These are phyloP conservation scores for Singerocomus inundabilis DNA, from an alignment of 1,284 basidiomycete species.

Conservation along the genomic window DNA sequence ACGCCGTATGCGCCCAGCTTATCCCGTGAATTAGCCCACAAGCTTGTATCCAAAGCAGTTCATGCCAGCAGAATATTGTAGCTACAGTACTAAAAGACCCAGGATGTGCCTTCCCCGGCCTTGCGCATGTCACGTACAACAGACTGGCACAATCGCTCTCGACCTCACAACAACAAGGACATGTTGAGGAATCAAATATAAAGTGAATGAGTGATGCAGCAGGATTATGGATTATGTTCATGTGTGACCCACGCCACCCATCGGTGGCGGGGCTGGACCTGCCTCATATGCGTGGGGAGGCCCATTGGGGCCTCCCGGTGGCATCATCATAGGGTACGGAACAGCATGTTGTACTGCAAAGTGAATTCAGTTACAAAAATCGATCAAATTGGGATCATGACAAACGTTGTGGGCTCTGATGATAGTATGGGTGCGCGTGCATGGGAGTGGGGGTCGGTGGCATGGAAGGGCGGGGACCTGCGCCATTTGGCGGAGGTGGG, in stretches of 20 bases:
- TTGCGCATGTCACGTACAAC: slow-evolving; percentile 30
- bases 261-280: slow-evolving; percentile 64
- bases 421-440: slow-evolving; percentile 81
- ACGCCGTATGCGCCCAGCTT: too few species aligned
- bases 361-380: slow-evolving; percentile 21
- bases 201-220: slow-evolving; percentile 5
- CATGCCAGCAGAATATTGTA: slow-evolving; percentile 31
- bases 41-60: slow-evolving; percentile 28
- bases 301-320: slow-evolving; percentile 51
- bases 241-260: slow-evolving; percentile 59
- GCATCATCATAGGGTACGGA: slow-evolving; percentile 83
- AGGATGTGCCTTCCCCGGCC: slow-evolving; percentile 9
- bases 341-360: slow-evolving; percentile 74
- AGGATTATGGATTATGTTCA: slow-evolving; percentile 23
- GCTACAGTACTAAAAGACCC: slow-evolving; percentile 25
- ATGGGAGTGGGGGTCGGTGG: slow-evolving; percentile 81
- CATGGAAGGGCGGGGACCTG: slow-evolving; percentile 75
- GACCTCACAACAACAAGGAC: slow-evolving; percentile 31
- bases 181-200: slow-evolving; percentile 16
- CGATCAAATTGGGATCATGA: slow-evolving; percentile 25
- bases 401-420: slow-evolving; percentile 82
- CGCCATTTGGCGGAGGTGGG: slow-evolving; percentile 71
- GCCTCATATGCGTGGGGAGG: slow-evolving; percentile 73
- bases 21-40: background rate
- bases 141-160: slow-evolving; percentile 25